Percentiles rank a stretch among this genome's conserved stretches.
These are phyloP conservation scores for Cocos nucifera DNA, from an alignment of 176 grass and related monocot genomes.

Conservation along the genomic window DNA sequence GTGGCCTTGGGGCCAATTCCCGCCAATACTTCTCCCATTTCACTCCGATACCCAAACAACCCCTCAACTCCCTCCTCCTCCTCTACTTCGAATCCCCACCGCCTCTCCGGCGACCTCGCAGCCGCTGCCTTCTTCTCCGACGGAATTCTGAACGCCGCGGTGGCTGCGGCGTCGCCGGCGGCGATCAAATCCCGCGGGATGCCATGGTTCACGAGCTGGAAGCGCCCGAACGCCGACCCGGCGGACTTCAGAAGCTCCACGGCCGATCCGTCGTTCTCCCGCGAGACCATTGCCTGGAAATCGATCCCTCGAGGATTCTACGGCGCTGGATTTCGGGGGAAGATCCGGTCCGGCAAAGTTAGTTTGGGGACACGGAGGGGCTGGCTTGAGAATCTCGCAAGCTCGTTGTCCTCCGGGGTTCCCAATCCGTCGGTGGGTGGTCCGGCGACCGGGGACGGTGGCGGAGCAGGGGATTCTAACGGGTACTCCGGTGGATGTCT, in stretches of 20 bases:
- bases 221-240: conserved; percentile 46
- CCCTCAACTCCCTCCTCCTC: conserved; percentile 24
- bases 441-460: conserved; percentile 54
- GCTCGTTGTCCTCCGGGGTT: conserved; percentile 34
- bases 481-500: conserved; percentile 24
- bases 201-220: conserved; percentile 52
- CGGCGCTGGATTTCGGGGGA: conserved; percentile 25
- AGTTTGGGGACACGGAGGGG: conserved; percentile 42
- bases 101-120: background rate
- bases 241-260: conserved; percentile 35
- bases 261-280: background rate
- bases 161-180: conserved; percentile 4
- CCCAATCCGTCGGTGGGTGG: conserved; percentile 1
- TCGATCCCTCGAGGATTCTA: conserved; percentile 48
- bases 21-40: conserved; percentile 14
- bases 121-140: background rate
- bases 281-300: conserved; percentile 22
- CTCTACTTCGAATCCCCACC: conserved; percentile 16
- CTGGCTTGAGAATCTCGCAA: conserved; percentile 39
- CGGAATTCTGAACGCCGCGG: background rate
- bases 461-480: conserved; percentile 51
- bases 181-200: conserved; percentile 24
- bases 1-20: background rate
- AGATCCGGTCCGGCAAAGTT: conserved; percentile 35
- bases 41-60: conserved; percentile 35